These are phyloP conservation scores for Ceriops decandra DNA, from an alignment of 345 rosid genomes.

Conservation along the genomic window DNA sequence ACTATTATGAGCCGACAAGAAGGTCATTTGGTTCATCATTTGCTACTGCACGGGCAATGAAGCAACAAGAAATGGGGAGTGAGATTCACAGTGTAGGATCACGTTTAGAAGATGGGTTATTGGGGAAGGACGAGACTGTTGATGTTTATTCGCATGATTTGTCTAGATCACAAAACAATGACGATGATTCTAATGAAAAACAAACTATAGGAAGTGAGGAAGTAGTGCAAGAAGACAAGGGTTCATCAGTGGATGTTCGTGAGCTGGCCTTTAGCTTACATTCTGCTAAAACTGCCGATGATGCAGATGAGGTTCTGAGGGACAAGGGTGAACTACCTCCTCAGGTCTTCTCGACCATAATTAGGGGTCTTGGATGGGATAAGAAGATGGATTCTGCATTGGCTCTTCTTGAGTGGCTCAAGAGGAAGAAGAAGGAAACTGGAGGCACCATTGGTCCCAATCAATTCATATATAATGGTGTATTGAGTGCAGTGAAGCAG, in stretches of 20 bases:
- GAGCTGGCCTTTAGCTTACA: constrained; percentile 49
- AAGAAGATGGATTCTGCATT: constrained; percentile 55
- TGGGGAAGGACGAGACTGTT: constrained; percentile 16
- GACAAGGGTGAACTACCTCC: constrained; percentile 61
- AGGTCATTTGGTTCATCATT: constrained; percentile 29
- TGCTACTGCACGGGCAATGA: constrained; percentile 51
- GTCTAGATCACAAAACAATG: constrained; percentile 23
- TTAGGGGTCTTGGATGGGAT: constrained; percentile 68
- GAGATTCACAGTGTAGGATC: constrained; percentile 34
- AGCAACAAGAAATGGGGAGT: constrained; percentile 48
- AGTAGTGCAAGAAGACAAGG: constrained; percentile 22
- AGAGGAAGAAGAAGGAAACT: constrained; percentile 65
- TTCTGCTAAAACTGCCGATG: constrained; percentile 62
- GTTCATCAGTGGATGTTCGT: constrained; percentile 50
- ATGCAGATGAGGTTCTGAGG: constrained; percentile 68
- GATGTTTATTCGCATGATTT: constrained; percentile 20
- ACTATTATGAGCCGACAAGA: constrained; percentile 33
- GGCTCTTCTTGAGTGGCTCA: constrained; percentile 82
- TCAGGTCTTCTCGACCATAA: constrained; percentile 60
- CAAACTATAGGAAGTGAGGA: constrained; percentile 7
- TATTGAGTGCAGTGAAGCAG: constrained; percentile 72
- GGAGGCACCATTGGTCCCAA: constrained; percentile 54
- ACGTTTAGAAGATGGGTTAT: constrained; percentile 20
- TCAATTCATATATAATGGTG: constrained; percentile 65
- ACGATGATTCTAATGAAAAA: constrained; percentile 14